Percentiles rank a stretch among this genome's conserved stretches.
Evolutionary conservation across 331 rosid species (phyloP).

Genomic region (Acacia concinna): DNA sequence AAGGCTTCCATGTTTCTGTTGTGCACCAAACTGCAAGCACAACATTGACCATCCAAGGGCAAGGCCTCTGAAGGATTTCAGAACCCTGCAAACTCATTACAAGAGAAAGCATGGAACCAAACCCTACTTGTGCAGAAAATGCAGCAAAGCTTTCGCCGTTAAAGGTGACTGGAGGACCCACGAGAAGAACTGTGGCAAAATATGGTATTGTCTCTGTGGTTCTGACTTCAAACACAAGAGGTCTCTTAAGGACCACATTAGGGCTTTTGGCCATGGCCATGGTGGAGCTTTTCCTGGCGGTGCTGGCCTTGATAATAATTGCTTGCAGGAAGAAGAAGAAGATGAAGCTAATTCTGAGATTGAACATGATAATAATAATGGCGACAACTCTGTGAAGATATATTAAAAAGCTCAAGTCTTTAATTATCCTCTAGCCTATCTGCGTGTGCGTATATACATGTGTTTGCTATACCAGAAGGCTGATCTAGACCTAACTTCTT

Average conservation of each 20-base stretch:
- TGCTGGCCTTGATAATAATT: constrained; percentile 13
- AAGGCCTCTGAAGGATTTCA: constrained; percentile 54
- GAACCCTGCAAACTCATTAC: constrained; percentile 63
- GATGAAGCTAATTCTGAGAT: constrained; percentile 45
- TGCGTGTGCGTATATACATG: neutral
- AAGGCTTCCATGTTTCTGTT: constrained; percentile 56
- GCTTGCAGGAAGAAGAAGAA: constrained; percentile 43
- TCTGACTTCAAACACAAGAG: constrained; percentile 66
- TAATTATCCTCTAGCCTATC: neutral
- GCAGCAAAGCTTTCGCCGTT: constrained; percentile 54
- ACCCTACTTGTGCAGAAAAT: constrained; percentile 53
- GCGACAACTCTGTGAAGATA: neutral
- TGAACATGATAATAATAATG: constrained; percentile 38
- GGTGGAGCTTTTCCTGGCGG: constrained; percentile 22
- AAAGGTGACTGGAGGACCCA: constrained; percentile 68
- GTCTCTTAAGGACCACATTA: constrained; percentile 57
- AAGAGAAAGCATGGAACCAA: constrained; percentile 60
- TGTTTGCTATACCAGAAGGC: neutral
- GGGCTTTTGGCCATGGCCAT: constrained; percentile 54
- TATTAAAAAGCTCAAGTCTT: neutral
- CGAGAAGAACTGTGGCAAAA: constrained; percentile 62
- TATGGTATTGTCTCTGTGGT: constrained; percentile 60
- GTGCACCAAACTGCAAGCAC: constrained; percentile 54
- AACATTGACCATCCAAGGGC: constrained; percentile 56
- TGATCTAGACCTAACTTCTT: neutral